Evolutionary conservation across 495 filamentous ascomycete species (phyloP), one percentile per base, ranked within the genome.

Genomic region (Penicillium simplicissimum): DNA sequence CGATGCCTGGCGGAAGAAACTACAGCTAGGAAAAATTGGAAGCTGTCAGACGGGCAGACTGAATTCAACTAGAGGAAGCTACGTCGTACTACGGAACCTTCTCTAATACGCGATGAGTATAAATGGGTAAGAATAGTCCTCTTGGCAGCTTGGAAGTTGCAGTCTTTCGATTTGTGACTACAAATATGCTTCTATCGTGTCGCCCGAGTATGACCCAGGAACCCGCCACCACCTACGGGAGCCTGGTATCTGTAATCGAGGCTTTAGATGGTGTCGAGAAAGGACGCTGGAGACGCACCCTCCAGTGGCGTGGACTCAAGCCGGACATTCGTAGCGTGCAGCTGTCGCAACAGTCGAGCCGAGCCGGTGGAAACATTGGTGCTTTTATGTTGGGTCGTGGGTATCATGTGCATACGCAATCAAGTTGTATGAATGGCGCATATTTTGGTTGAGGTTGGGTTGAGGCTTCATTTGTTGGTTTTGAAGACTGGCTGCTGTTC

Each of bases 401-500:
- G 45, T 49, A 49, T 49, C 45, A 49, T 49, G 13, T 14, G 14
- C 3, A 31, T 49, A 49, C 31, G 51, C 51, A 36, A 53, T 19
- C 9, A 14, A 53, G 3, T 31, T 31, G 31, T 3, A 19, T 19
- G 8, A 14, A 15, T 36, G 13, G 23, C 15, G 14, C 28, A 31
- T 31, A 19, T 52, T 34, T 52, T 11, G 31, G 17, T 19, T 14
- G 2, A 4, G 15, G 28, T 21, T 15, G 17, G 1, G 36, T 43
- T 14, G 38, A 25, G 10, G 33, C 23, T 14, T 71, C 65, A 81
- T 64, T 76, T 74, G 23, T 70, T 71, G 21, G 63, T 57, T 67
- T 68, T 76, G 71, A 90, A 89, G 9, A 83, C 87, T 25, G 87
- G 85, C 54, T 89, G 89, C 67, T 87, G 85, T 67, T 91, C 88